Percentiles rank a stretch among this genome's conserved stretches.
Evolutionary conservation across 108 stramenopile species (phyloP).

Genomic region (Fragilariopsis cylindrus): DNA sequence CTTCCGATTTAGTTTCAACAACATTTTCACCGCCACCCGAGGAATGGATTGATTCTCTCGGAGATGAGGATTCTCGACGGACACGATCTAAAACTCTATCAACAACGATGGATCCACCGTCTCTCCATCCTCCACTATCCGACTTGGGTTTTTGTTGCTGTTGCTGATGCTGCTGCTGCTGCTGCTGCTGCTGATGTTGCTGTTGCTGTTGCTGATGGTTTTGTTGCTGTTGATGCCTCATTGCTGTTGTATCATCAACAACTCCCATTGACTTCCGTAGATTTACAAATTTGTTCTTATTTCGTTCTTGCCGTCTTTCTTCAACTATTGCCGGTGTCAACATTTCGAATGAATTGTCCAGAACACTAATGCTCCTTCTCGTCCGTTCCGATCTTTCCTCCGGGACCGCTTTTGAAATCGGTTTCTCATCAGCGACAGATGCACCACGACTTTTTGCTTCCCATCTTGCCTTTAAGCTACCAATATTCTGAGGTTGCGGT

Average conservation of each 20-base stretch:
- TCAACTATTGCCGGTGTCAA: slow-evolving; percentile 31
- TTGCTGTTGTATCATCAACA: background rate
- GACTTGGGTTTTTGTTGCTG: slow-evolving; percentile 18
- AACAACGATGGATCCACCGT: background rate
- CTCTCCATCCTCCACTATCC: slow-evolving; percentile 23
- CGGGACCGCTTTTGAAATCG: background rate
- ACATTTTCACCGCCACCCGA: background rate
- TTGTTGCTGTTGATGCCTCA: background rate
- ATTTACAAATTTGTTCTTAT: slow-evolving; percentile 18
- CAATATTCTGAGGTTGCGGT: slow-evolving; percentile 3
- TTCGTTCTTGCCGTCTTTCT: slow-evolving; percentile 21
- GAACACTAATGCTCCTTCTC: background rate
- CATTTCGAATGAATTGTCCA: slow-evolving; percentile 27
- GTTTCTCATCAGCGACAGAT: background rate
- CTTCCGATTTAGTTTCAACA: slow-evolving; percentile 22
- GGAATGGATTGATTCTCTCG: background rate
- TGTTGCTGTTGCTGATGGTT: slow-evolving; percentile 2
- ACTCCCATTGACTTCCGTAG: slow-evolving; percentile 18
- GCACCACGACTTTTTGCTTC: slow-evolving; percentile 6
- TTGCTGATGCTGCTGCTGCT: too few species aligned
- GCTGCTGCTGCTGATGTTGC: background rate
- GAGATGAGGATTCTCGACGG: slow-evolving; percentile 14
- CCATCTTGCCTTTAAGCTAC: slow-evolving; percentile 31
- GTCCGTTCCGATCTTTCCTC: slow-evolving; percentile 1
- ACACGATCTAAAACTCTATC: slow-evolving; percentile 18